Base-by-base conservation (phyloP, 2,329 filamentous ascomycete genomes). In the Calcarisporium arbuscula region DNA sequence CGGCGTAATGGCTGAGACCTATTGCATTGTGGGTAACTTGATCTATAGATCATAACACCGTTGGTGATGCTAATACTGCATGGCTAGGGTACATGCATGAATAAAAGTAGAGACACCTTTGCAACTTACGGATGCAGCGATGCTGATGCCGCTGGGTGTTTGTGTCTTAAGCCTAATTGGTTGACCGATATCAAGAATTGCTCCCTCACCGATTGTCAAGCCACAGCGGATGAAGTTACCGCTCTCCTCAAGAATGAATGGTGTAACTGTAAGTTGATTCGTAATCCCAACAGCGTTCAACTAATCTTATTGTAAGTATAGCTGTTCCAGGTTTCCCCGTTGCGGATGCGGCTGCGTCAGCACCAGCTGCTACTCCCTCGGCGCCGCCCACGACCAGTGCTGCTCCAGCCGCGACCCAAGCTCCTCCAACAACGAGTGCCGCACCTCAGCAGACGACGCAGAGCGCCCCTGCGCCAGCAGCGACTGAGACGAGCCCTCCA, bases 141-240 rank as follows among this genome's bases (percentile, higher is more conserved):
- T 38, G 53, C 53, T 21, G 44, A 48, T 27, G 47, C 58, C 19
- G 48, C 49, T 15, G 45, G 50, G 12, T 71, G 68, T 40, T 52
- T 70, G 12, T 71, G 68, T 42, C 45, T 40, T 19, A 57, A 57
- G 9, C 34, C 49, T 1, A 47, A 47, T 15, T 64, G 63, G 34
- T 30, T 47, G 19, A 47, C 47, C 35, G 61, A 60, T n/a, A 53
- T 68, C 30, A 47, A 51, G 16, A 64, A 68, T 31, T 70, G 66
- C 38, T 56, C 62, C 21, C 49, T 45, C 28, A 47, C 49, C 10
- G 29, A 34, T 8, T 58, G 53, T 39, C 47, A 41, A 26, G 51
- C 47, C 27, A 44, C 40, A 9, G 32, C 40, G 10, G 42, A 41
- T 17, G 47, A 49, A 21, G 42, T 54, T 20, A 34, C 35, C 10